Evolutionary conservation across 192 early-diverging fungal species (phyloP).

Genomic region (Ambispora gerdemannii): DNA sequence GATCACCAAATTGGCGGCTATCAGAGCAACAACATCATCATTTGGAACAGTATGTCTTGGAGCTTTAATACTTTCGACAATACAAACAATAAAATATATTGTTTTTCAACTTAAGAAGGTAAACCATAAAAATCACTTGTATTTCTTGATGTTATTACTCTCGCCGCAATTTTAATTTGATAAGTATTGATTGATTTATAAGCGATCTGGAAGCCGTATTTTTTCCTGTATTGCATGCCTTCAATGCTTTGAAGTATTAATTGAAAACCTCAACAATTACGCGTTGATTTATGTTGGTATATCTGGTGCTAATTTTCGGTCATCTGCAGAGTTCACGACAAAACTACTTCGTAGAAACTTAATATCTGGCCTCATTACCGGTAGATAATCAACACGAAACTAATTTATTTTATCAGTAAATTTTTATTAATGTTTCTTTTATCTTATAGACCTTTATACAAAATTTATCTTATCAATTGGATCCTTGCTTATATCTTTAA

Average conservation of each 20-base stretch:
- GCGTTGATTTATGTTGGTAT: conserved; percentile 68
- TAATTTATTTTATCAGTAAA: background rate
- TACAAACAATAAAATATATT: conserved; percentile 52
- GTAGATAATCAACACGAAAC: conserved; percentile 20
- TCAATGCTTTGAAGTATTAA: conserved; percentile 40
- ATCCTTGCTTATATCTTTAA: conserved; percentile 51
- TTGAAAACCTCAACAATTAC: conserved; percentile 60
- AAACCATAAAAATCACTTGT: no score
- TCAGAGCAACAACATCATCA: conserved; percentile 51
- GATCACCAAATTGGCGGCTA: conserved; percentile 38
- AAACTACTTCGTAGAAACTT: conserved; percentile 75
- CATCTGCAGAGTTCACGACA: conserved; percentile 55
- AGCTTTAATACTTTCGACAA: conserved; percentile 55
- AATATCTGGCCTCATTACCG: conserved; percentile 61
- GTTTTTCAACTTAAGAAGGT: conserved; percentile 51
- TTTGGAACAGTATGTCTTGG: conserved; percentile 68
- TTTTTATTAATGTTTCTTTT: background rate
- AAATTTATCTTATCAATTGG: conserved; percentile 58
- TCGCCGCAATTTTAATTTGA: no score
- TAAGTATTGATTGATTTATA: no score
- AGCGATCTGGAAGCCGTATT: no score
- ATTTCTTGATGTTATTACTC: no score
- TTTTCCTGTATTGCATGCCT: conserved; percentile 42
- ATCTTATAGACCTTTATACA: conserved; percentile 47
- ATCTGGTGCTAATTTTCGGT: conserved; percentile 61